Evolutionary conservation across 306 rosid genomes (phyloP).

Genomic region (Begonia masoniana): DNA sequence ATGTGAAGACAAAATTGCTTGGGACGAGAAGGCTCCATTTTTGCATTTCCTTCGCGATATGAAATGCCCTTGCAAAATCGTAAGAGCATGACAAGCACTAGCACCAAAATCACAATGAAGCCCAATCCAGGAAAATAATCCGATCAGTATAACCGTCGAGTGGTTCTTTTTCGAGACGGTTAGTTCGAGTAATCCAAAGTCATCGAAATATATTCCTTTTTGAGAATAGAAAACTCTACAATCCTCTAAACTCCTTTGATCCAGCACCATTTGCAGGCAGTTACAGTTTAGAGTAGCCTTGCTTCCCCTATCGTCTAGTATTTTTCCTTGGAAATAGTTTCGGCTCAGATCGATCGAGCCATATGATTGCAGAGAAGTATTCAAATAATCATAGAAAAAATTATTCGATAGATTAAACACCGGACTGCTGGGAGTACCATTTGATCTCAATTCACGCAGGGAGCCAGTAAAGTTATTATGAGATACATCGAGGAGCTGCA

Average conservation of each 20-base stretch:
- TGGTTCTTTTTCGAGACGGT: conserved; percentile 15
- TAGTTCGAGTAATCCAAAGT: conserved; percentile 6
- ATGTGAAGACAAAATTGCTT: conserved; percentile 22
- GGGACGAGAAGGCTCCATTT: conserved; percentile 31
- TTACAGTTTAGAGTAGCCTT: conserved; percentile 36
- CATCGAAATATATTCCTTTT: conserved; percentile 24
- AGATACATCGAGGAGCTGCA: conserved; percentile 55
- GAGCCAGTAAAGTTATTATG: conserved; percentile 48
- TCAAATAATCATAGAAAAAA: conserved; percentile 48
- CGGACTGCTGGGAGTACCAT: conserved; percentile 13
- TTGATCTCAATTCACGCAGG: conserved; percentile 22
- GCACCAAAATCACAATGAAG: conserved; percentile 40
- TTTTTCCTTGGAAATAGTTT: conserved; percentile 64
- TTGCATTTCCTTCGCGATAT: conserved; percentile 28
- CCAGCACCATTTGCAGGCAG: conserved; percentile 34
- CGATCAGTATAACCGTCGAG: conserved; percentile 47
- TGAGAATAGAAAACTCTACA: conserved; percentile 47
- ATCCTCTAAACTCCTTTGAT: conserved; percentile 40
- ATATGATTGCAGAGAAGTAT: conserved; percentile 16
- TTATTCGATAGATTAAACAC: conserved; percentile 58
- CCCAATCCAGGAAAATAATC: conserved; percentile 76
- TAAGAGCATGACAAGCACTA: conserved; percentile 37
- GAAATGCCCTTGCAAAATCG: conserved; percentile 22
- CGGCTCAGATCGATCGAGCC: conserved; percentile 47
- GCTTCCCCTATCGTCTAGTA: conserved; percentile 14